phyloP scores from a whole-genome alignment of 2,329 filamentous ascomycete genomes.

The Epichloe festucae region DNA sequence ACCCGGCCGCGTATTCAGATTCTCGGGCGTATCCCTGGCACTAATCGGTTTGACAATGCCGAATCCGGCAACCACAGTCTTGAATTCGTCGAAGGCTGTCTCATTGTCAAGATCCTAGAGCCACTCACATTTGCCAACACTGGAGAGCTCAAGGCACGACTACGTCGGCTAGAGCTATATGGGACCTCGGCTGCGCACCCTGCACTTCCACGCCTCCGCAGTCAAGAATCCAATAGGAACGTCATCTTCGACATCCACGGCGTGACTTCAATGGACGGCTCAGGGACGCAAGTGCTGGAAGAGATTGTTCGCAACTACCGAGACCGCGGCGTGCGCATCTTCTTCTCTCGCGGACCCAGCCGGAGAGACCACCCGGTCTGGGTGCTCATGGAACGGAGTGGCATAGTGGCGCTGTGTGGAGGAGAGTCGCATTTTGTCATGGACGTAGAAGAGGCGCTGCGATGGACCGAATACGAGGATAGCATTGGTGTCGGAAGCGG shows the following conservation, averaged over 20 bases:
- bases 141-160: slow-evolving; percentile 72
- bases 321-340: slow-evolving; percentile 63
- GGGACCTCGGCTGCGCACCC: slow-evolving; percentile 79
- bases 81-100: slow-evolving; percentile 80
- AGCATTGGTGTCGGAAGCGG: slow-evolving; percentile 19
- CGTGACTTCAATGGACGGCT: slow-evolving; percentile 89
- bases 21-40: slow-evolving; percentile 75
- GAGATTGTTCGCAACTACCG: slow-evolving; percentile 79
- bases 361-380: slow-evolving; percentile 45
- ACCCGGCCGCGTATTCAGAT: slow-evolving; percentile 94
- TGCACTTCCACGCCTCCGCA: slow-evolving; percentile 66
- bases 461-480: slow-evolving; percentile 63
- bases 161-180: slow-evolving; percentile 76
- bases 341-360: slow-evolving; percentile 50
- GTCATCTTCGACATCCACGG: slow-evolving; percentile 96
- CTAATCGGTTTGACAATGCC: slow-evolving; percentile 74
- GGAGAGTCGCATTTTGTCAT: slow-evolving; percentile 67
- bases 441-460: slow-evolving; percentile 73
- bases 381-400: slow-evolving; percentile 59
- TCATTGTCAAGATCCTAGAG: slow-evolving; percentile 97
- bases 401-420: slow-evolving; percentile 74
- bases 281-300: slow-evolving; percentile 76
- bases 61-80: slow-evolving; percentile 59
- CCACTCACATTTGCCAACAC: slow-evolving; percentile 96
- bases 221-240: slow-evolving; percentile 73